These are phyloP conservation scores for Suhomyces yuchorum DNA, from an alignment of 1,139 yeast genomes.

Conservation along the genomic window DNA sequence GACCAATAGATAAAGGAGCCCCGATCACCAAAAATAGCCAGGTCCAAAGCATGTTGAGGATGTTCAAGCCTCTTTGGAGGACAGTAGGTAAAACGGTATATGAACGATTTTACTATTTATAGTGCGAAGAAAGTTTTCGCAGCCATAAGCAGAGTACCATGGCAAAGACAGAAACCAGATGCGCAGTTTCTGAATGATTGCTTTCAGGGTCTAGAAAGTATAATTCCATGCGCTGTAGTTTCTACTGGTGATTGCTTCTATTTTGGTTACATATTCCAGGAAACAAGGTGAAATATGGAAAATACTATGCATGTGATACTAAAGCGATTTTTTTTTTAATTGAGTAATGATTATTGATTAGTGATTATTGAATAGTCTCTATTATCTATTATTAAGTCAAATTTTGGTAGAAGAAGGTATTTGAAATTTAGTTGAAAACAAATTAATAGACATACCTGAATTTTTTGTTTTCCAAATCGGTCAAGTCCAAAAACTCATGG, in stretches of 20 bases:
- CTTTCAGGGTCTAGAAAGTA: too few species aligned
- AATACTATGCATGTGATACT: neutral
- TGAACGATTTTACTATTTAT: neutral
- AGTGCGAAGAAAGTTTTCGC: neutral
- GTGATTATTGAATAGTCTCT: too few species aligned
- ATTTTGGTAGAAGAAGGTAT: neutral
- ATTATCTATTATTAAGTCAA: neutral
- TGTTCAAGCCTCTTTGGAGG: neutral
- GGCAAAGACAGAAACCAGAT: neutral
- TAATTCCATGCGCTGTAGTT: too few species aligned
- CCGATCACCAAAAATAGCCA: neutral
- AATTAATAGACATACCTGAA: constrained; percentile 18
- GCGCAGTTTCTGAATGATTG: too few species aligned
- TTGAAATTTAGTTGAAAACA: neutral
- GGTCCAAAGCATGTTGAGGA: too few species aligned
- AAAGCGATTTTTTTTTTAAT: too few species aligned
- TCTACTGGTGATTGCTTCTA: too few species aligned
- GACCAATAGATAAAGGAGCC: neutral
- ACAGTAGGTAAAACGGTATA: neutral
- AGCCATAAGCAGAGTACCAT: neutral
- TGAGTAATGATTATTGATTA: too few species aligned
- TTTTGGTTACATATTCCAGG: too few species aligned
- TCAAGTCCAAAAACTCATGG: constrained; percentile 30
- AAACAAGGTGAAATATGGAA: neutral
- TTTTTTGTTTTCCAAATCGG: constrained; percentile 23